Evolutionary conservation across 805 yeast genomes (phyloP), one percentile per base, ranked within the genome.

Genomic region (Metschnikowia hibisci): DNA sequence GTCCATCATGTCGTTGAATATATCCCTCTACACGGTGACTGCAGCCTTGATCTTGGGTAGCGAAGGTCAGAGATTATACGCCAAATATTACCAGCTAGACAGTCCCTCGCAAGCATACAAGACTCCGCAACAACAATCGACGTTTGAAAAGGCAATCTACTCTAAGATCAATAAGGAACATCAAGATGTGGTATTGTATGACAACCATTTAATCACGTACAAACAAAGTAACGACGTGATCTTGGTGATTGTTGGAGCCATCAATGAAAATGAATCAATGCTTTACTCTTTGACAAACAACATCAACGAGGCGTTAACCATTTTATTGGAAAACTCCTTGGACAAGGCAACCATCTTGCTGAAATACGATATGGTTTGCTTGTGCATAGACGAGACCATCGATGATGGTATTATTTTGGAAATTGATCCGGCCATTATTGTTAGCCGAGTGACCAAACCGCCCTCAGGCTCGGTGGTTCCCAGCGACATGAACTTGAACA

Each of bases 401-500:
- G 99, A 93, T 61, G 95, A 90, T 60, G 99, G 98, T 32, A 80
- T 93, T 50, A 81, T 93, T 44, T 74, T 93, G 53, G 97, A 93
- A 63, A 84, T 89, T 22, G 97, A 93, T 57, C 81, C 95, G 4
- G 79, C 84, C 28, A 81, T 87, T 32, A 86, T 93, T 54, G 90
- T 91, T 2, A 79, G 95, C 12, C 79, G 99, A 66, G 96, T 90
- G 20, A 86, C 98, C n/a, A 78, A 80, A 46, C 82, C 93, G 26
- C 96, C 96, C 35, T 65, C 55, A 26, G 51, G 51, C 16, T 48
- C 58, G n/a, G 53, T 51, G 40, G 56, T 53, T 34, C 48, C 80
- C 27, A 80, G 75, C 51, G 96, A 88, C 54, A 55, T 62, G 56
- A 73, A 76, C 48, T 68, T 80, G 55, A 74, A 76, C 56, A 75